Base-by-base conservation (phyloP, 371 early-diverging fungal genomes). In the Coemansia sp. region DNA sequence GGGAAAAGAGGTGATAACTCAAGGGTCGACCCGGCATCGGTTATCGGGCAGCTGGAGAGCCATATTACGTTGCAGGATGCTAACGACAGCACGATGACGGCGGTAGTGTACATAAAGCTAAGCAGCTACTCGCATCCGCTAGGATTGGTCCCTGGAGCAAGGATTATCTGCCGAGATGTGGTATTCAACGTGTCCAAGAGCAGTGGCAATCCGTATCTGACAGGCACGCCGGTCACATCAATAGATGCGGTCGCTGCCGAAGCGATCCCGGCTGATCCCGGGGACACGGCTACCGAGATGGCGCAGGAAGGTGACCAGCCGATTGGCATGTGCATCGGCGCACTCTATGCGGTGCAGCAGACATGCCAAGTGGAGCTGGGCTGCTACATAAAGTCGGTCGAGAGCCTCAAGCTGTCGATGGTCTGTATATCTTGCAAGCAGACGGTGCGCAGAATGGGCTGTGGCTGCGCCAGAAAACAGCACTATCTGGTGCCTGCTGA, bases 41-140 rank as follows among this genome's bases (percentile, higher is more conserved):
- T 39, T 8, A 51, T 40, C 9, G 59, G 64, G 9, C 43, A 53
- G 26, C 57, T 72, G 20, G 61, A 68, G n/a, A 72, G 34, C 11
- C 53, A 43, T 5, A 42, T 72, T 14, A 43, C 55, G n/a, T 47
- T 72, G 39, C 51, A 57, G 12, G 69, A 68, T 55, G 30, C 34
- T 30, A 11, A 14, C 3, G 69, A 61, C 49, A 31, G 38, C 30
- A 42, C 48, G 11, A 35, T 12, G 6, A 53, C 52, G 8, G 47
- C 61, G 6, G 14, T 43, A 9, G 20, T 68, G 40, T 72, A 72
- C 26, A 33, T 65, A 10, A 69, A 61, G 33, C 54, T 72, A 20
- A 41, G 56, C 9, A 68, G 54, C n/a, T 61, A 56, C 33, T 42
- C 65, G 5, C 74, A 72, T 20, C 65, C 74, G 3, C 42, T 65